Base-by-base conservation (phyloP, 2,329 filamentous ascomycete species). In the Cladosporium oxysporum region DNA sequence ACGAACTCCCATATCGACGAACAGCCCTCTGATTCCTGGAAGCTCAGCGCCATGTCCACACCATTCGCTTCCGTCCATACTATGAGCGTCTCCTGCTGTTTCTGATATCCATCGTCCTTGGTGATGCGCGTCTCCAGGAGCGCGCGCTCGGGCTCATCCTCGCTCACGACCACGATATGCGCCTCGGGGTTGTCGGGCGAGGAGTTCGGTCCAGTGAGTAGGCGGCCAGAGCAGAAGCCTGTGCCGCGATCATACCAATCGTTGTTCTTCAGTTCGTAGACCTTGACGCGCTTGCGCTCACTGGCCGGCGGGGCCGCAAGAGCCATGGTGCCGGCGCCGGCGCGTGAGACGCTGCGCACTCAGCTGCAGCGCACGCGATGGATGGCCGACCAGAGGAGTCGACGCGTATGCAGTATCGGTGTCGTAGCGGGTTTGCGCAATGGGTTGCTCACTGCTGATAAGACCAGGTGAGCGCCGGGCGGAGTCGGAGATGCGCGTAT, bases 211-310 rank as follows among this genome's bases (percentile, higher is more conserved):
- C 62, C 58, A 78, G 88, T 85, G 69, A 89, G 81, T 70, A 91
- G 87, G 70, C 88, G 85, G 58, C 93, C 93, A 67, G 88, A 91
- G 79, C 95, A 98, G 79, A 97, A 97, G 69, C 95, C 95, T 58
- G 95, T 99, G 70, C 95, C 95, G 75, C 94, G 87, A 81, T 99
- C 95, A 78, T 94, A 97, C 95, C 95, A 99, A 87, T 98, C 95
- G 85, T 96, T 97, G 82, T 97, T 93, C 79, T 92, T 92, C 75
- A 99, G 87, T 83, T 98, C 95, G 80, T 99, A 99, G 78, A 99
- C 95, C 85, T 99, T 99, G 80, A 98, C 95, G 85, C 95, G 82
- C 76, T 83, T 84, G 75, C 81, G 81, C 74, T 83, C 82, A 73
- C 81, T 82, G 71, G 80, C 77, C 64, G 64, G 64, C 47, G 63